These are phyloP conservation scores for Somion occarium DNA, from an alignment of 1,284 basidiomycete species.

Conservation along the genomic window DNA sequence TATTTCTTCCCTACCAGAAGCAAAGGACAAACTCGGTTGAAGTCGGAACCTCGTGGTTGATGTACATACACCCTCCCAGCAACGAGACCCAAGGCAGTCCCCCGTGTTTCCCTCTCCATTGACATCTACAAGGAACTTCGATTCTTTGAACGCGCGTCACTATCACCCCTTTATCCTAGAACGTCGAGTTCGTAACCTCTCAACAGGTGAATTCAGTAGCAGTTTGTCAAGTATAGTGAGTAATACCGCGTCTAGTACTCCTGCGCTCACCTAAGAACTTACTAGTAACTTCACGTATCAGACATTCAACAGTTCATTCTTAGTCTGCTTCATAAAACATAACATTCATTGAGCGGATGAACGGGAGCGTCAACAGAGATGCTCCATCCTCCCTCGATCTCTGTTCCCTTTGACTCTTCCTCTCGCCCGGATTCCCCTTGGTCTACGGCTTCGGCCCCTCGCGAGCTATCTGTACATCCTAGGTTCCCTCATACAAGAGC, in stretches of 20 bases:
- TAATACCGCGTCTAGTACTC: neutral
- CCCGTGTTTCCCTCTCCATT: neutral
- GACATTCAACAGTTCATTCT: neutral
- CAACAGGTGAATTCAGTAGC: neutral
- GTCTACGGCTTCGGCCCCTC: conserved; percentile 8
- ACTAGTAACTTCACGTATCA: neutral
- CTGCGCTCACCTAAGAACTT: neutral
- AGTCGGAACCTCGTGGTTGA: neutral
- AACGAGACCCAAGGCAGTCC: neutral
- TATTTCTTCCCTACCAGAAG: too few relatives aligned
- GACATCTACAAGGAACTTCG: neutral
- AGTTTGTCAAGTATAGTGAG: neutral
- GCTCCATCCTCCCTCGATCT: conserved; percentile 16
- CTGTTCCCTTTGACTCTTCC: conserved; percentile 13
- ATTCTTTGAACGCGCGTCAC: neutral
- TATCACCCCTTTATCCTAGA: too few relatives aligned
- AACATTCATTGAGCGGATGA: neutral
- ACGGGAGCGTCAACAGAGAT: conserved; percentile 3
- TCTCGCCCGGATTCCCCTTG: conserved; percentile 12
- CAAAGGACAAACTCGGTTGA: neutral
- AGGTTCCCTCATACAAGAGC: conserved; percentile 78
- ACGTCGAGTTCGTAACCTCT: too few relatives aligned
- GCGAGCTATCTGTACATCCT: conserved; percentile 21
- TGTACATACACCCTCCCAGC: neutral
- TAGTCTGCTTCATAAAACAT: neutral